Evolutionary conservation across 768 basidiomycete species (phyloP).

Genomic region (Russula abietina): DNA sequence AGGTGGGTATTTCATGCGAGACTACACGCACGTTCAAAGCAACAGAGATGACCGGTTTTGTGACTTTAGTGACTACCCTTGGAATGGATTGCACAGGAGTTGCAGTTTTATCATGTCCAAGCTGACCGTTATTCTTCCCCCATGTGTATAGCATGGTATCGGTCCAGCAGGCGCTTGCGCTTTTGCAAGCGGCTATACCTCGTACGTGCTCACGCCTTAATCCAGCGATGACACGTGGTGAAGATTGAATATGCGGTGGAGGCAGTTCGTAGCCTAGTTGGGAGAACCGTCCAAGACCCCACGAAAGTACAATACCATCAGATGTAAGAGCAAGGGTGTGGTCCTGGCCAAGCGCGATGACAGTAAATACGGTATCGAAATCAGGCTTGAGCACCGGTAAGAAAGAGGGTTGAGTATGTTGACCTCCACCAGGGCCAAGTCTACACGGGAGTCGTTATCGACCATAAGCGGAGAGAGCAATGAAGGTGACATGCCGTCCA

Average conservation of each 20-base stretch:
- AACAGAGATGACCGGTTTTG: constrained; percentile 62
- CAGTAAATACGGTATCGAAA: constrained; percentile 45
- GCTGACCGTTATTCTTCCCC: constrained; percentile 91
- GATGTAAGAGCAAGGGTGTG: constrained; percentile 85
- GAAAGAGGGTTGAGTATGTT: constrained; percentile 75
- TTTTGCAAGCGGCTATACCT: constrained; percentile 84
- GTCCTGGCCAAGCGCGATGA: constrained; percentile 87
- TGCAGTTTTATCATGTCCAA: constrained; percentile 75
- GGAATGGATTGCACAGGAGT: constrained; percentile 74
- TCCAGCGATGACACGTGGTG: constrained; percentile 68
- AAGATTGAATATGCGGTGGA: constrained; percentile 51
- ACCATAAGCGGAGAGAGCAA: neutral
- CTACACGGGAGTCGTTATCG: constrained; percentile 33
- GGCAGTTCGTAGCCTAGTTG: constrained; percentile 88
- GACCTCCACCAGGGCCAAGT: constrained; percentile 51
- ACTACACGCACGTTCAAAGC: constrained; percentile 58
- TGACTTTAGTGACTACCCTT: constrained; percentile 73
- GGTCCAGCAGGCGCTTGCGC: constrained; percentile 88
- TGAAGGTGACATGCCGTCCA: constrained; percentile 53
- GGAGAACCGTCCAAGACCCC: constrained; percentile 85
- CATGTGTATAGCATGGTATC: constrained; percentile 67
- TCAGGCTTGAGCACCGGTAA: constrained; percentile 50
- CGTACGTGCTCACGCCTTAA: constrained; percentile 71
- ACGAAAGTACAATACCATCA: constrained; percentile 77
- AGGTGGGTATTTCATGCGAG: neutral